Evolutionary conservation across 2,329 filamentous ascomycete genomes (phyloP).

Genomic region (Ilyonectria mors-panacis): DNA sequence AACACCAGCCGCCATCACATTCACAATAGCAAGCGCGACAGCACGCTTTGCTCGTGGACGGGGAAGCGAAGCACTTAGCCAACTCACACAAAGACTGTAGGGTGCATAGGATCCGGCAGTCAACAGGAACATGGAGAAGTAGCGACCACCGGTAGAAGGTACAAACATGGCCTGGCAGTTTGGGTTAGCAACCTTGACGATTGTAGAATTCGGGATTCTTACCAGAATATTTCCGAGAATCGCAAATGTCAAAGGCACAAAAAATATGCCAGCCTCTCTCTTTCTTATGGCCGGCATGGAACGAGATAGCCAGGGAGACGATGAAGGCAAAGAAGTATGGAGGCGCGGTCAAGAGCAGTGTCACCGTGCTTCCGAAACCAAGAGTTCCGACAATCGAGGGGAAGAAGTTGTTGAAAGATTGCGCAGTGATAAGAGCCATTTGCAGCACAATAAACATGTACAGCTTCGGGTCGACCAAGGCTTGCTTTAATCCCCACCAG

Average conservation of each 20-base stretch:
- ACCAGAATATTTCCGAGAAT: slow-evolving; percentile 45
- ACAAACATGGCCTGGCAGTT: slow-evolving; percentile 19
- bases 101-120: slow-evolving; percentile 24
- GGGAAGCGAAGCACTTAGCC: slow-evolving; percentile 26
- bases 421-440: slow-evolving; percentile 29
- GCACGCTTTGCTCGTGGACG: slow-evolving; percentile 26
- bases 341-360: slow-evolving; percentile 27
- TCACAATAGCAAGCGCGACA: slow-evolving; percentile 23
- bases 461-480: slow-evolving; percentile 55
- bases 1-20: slow-evolving; percentile 25
- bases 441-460: slow-evolving; percentile 60
- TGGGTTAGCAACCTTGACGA: neutral
- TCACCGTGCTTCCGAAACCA: slow-evolving; percentile 25
- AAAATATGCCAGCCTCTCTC: slow-evolving; percentile 64
- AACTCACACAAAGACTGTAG: slow-evolving; percentile 24
- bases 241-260: slow-evolving; percentile 52
- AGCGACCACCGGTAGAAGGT: slow-evolving; percentile 17
- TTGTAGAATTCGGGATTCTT: neutral
- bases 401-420: slow-evolving; percentile 60
- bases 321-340: slow-evolving; percentile 34
- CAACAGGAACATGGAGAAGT: slow-evolving; percentile 29
- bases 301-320: slow-evolving; percentile 59
- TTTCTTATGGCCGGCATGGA: slow-evolving; percentile 60
- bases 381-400: slow-evolving; percentile 34
- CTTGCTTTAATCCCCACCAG: slow-evolving; percentile 57